Conservation (phyloP, 345 rosid species). For the Adansonia digitata region DNA sequence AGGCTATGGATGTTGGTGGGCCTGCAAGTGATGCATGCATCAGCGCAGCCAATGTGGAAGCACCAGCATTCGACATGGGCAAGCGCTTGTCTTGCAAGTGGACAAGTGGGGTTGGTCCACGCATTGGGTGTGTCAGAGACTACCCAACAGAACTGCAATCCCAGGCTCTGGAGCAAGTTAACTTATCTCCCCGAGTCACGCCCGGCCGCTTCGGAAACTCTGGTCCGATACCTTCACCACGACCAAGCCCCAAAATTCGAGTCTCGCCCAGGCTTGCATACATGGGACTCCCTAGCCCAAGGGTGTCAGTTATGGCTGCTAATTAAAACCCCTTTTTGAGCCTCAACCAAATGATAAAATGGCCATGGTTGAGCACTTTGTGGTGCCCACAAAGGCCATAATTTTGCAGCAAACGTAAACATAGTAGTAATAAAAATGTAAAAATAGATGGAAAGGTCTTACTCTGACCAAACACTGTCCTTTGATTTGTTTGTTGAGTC, state of each 20-base stretch:
- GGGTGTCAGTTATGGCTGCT: background rate
- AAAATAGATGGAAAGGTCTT: too few species aligned
- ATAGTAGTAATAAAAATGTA: background rate
- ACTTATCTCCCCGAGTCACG: constrained; percentile 41
- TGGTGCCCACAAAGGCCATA: background rate
- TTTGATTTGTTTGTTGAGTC: too few species aligned
- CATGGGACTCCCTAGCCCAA: constrained; percentile 47
- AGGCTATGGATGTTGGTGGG: background rate
- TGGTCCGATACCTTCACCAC: constrained; percentile 36
- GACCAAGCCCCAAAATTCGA: constrained; percentile 38
- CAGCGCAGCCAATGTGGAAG: constrained; percentile 23
- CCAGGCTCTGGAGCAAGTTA: constrained; percentile 57
- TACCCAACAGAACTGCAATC: constrained; percentile 54
- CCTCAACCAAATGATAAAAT: background rate
- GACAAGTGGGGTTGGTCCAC: constrained; percentile 60
- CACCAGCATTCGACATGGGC: constrained; percentile 31
- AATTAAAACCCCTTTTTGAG: background rate
- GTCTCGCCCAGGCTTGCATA: constrained; percentile 45
- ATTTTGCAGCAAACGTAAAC: background rate
- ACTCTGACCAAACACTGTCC: too few species aligned
- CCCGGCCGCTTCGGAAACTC: constrained; percentile 21
- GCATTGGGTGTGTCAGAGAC: constrained; percentile 74
- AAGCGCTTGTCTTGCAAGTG: constrained; percentile 62
- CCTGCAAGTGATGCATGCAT: background rate
- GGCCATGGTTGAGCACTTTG: constrained; percentile 2